Percentiles rank a stretch among this genome's conserved stretches.
Evolutionary conservation across 768 basidiomycete species (phyloP).

Genomic region (Suillus placidus): DNA sequence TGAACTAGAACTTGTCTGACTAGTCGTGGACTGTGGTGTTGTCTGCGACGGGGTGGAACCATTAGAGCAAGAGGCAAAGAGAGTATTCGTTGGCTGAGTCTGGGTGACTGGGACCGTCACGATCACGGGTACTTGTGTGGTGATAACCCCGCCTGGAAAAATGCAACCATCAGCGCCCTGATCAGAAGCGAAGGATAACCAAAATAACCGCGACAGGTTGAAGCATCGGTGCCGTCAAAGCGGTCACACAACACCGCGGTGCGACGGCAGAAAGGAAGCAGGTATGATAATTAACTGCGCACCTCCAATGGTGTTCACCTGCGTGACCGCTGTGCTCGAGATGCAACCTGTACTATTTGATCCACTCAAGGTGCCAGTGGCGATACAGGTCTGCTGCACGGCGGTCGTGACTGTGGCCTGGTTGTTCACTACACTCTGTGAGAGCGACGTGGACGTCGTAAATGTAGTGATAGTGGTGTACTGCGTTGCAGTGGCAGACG

Average conservation of each 20-base stretch:
- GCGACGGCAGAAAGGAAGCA: not conserved
- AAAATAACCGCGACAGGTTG: slow-evolving; percentile 2
- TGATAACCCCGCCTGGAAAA: slow-evolving; percentile 28
- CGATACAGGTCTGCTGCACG: slow-evolving; percentile 34
- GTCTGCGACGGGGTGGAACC: slow-evolving; percentile 18
- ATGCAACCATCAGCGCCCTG: slow-evolving; percentile 17
- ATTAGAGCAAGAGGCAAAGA: slow-evolving; percentile 42
- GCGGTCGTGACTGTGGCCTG: slow-evolving; percentile 39
- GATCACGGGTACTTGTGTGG: slow-evolving; percentile 46
- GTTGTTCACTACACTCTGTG: slow-evolving; percentile 35
- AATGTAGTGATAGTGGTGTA: slow-evolving; percentile 42
- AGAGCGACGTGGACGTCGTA: slow-evolving; percentile 39
- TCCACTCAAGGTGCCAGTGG: slow-evolving; percentile 30
- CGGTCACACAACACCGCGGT: slow-evolving; percentile 17
- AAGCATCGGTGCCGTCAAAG: slow-evolving; percentile 19
- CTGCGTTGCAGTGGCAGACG: slow-evolving; percentile 46
- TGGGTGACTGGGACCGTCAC: slow-evolving; percentile 36
- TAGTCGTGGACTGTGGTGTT: slow-evolving; percentile 11
- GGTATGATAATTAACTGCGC: slow-evolving; percentile 17
- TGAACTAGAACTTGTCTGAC: slow-evolving; percentile 1
- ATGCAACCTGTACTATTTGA: slow-evolving; percentile 31
- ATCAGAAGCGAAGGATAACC: slow-evolving; percentile 2
- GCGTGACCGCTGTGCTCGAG: slow-evolving; percentile 27
- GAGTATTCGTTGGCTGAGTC: slow-evolving; percentile 38
- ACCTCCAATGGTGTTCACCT: slow-evolving; percentile 41